Percentiles rank a stretch among this genome's conserved stretches.
phyloP scores from a whole-genome alignment of 2,329 filamentous ascomycete genomes.

The Phyllosticta citribraziliensis region DNA sequence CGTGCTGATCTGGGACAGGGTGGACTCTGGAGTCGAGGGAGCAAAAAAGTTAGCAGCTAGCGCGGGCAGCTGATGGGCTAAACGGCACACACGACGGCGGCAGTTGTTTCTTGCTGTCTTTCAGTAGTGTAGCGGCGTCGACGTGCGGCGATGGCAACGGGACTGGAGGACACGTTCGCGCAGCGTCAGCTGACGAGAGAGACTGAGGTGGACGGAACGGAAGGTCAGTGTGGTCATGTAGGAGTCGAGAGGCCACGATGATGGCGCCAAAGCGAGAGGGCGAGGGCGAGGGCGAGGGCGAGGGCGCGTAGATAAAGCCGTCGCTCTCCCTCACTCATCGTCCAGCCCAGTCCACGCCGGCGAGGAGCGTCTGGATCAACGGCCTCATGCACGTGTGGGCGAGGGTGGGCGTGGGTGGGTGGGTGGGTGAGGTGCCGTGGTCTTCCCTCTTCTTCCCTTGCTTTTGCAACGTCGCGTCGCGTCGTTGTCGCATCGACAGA shows the following conservation, averaged over 20 bases:
- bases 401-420: too few species aligned
- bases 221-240: neutral
- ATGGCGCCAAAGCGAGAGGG: neutral
- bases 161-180: neutral
- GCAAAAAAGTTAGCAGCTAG: neutral
- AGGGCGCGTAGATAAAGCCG: neutral
- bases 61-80: neutral
- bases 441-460: too few species aligned
- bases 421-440: too few species aligned
- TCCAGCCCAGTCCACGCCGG: too few species aligned
- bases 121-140: neutral
- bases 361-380: too few species aligned
- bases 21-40: neutral
- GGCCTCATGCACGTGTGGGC: too few species aligned
- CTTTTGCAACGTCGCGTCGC: too few species aligned
- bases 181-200: neutral
- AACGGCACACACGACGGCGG: neutral
- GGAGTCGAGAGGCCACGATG: neutral
- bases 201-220: neutral
- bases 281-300: too few species aligned
- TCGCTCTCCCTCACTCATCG: too few species aligned
- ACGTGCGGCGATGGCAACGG: neutral
- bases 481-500: too few species aligned
- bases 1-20: neutral
- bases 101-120: neutral